Percentiles rank a stretch among this genome's conserved stretches.
Evolutionary conservation across 2,329 filamentous ascomycete species (phyloP).

Genomic region (Stemphylium lycopersici): DNA sequence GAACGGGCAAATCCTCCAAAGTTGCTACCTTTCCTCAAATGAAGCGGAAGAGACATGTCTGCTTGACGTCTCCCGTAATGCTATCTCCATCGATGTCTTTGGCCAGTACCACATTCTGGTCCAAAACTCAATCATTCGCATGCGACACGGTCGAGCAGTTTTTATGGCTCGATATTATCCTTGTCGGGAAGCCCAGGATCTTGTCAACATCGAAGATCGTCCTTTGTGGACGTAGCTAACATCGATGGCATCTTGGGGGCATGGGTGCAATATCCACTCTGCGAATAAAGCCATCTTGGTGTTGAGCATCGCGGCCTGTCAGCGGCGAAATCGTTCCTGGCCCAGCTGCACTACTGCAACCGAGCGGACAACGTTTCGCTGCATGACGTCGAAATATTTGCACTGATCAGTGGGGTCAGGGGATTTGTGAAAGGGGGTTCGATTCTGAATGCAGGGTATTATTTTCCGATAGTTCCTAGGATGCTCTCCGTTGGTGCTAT

Average conservation of each 20-base stretch:
- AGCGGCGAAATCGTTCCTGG: constrained; percentile 1
- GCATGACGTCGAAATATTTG: constrained; percentile 9
- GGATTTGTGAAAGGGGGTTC: not conserved
- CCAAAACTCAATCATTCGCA: not conserved
- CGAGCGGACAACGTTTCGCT: constrained; percentile 6
- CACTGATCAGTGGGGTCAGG: not conserved
- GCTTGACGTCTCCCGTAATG: not conserved
- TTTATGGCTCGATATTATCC: not conserved
- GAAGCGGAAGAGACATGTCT: not conserved
- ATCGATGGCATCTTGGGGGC: not conserved
- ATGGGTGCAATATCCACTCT: constrained; percentile 4
- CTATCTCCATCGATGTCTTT: not conserved
- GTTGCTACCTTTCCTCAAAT: not conserved
- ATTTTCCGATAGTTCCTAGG: not conserved
- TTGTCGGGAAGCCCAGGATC: not conserved
- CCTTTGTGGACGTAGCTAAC: not conserved
- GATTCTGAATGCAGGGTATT: constrained; percentile 8
- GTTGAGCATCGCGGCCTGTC: constrained; percentile 5
- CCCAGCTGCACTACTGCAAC: constrained; percentile 8
- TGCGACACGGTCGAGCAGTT: not conserved
- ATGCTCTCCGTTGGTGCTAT: not conserved
- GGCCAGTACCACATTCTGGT: constrained; percentile 2
- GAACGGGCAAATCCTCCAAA: not conserved
- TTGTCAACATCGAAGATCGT: not conserved
- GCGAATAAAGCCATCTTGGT: not conserved